These are phyloP conservation scores for Earliella scabrosa DNA, from an alignment of 1,284 basidiomycete species.

Conservation along the genomic window DNA sequence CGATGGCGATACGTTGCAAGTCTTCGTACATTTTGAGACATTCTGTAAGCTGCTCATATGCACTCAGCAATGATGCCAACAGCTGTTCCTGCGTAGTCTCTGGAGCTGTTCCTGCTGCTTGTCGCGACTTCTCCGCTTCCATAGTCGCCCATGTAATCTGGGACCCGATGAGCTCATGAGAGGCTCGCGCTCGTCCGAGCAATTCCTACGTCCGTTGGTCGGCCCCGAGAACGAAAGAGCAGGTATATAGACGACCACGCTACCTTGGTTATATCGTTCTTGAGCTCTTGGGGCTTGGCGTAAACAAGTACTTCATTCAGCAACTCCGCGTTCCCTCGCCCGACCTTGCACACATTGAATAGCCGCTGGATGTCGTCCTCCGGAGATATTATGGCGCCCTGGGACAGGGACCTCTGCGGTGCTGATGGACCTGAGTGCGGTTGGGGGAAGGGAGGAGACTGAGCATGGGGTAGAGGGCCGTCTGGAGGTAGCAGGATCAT, in stretches of 20 bases:
- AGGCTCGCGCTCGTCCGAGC: conserved; percentile 64
- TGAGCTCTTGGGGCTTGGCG: conserved; percentile 67
- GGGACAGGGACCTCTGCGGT: conserved; percentile 5
- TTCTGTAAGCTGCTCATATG: conserved; percentile 57
- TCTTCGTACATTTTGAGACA: conserved; percentile 62
- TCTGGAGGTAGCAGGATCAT: conserved; percentile 28
- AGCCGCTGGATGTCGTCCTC: conserved; percentile 78
- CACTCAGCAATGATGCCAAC: conserved; percentile 63
- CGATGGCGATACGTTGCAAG: conserved; percentile 60
- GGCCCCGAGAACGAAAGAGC: not conserved
- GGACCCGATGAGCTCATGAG: conserved; percentile 72
- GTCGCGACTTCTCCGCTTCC: conserved; percentile 62
- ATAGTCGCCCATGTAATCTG: conserved; percentile 82
- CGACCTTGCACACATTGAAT: conserved; percentile 77
- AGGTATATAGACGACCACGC: conserved; percentile 19
- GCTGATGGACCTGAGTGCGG: conserved; percentile 2
- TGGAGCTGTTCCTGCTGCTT: conserved; percentile 13
- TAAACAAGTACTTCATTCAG: conserved; percentile 67
- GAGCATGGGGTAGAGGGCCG: conserved; percentile 14
- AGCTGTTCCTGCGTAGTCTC: conserved; percentile 61
- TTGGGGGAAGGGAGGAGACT: conserved; percentile 13
- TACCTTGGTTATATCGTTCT: conserved; percentile 58
- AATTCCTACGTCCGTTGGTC: conserved; percentile 59
- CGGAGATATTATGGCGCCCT: conserved; percentile 44
- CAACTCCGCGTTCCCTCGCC: conserved; percentile 69